phyloP scores from a whole-genome alignment of 305 asterid species.

The Fraxinus velutina region DNA sequence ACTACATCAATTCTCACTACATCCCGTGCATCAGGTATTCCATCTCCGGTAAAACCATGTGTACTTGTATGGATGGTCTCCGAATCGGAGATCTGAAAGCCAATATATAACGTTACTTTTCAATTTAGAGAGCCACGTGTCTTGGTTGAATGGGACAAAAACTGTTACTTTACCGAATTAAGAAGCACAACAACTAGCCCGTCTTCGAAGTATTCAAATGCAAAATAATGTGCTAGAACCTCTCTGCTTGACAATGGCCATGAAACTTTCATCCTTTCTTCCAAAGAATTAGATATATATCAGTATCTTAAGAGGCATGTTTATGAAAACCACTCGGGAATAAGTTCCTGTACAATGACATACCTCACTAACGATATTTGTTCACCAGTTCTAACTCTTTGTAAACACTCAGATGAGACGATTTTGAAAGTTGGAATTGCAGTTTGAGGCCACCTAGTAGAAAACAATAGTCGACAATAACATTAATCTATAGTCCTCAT shows the following conservation, averaged over 20 bases:
- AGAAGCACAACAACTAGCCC: conserved; percentile 70
- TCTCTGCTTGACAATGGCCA: conserved; percentile 94
- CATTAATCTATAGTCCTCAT: background rate
- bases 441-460: conserved; percentile 86
- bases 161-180: conserved; percentile 51
- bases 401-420: conserved; percentile 48
- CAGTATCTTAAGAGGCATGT: conserved; percentile 26
- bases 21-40: conserved; percentile 58
- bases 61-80: conserved; percentile 52
- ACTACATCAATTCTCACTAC: conserved; percentile 72
- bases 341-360: conserved; percentile 13
- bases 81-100: conserved; percentile 61
- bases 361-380: conserved; percentile 83
- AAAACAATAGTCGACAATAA: conserved; percentile 16
- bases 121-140: background rate
- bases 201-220: conserved; percentile 68
- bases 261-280: conserved; percentile 89
- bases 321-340: conserved; percentile 5
- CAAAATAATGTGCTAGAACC: conserved; percentile 57
- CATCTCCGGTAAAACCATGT: conserved; percentile 64
- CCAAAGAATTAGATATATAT: conserved; percentile 46
- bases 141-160: background rate
- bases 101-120: background rate
- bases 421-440: conserved; percentile 66
- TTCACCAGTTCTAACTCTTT: conserved; percentile 64